A percentile compares a stretch with the other conserved stretches of the same genome.
Conservation (phyloP, 257 asterid species). For the Nicotiana knightiana region DNA sequence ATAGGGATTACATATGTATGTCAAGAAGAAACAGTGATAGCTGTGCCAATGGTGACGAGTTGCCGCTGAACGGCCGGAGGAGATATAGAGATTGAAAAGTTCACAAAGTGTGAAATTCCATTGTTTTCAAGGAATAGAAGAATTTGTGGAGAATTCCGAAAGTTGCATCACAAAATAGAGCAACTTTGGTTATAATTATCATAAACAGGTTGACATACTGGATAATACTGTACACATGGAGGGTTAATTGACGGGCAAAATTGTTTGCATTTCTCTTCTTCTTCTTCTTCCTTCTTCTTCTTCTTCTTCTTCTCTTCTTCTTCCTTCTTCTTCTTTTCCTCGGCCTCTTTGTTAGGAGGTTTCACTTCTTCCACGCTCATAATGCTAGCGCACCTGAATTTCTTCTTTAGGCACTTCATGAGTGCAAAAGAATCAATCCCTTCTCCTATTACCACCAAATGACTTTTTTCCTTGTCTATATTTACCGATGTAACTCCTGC, state of each 20-base stretch:
- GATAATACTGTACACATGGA: slow-evolving; percentile 13
- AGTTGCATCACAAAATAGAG: not conserved
- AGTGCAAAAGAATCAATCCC: slow-evolving; percentile 29
- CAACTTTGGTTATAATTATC: not conserved
- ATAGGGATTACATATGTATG: no score
- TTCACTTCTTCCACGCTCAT: slow-evolving; percentile 12
- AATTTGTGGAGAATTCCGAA: not conserved
- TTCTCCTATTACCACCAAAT: slow-evolving; percentile 34
- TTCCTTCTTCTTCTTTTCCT: not conserved
- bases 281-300: not conserved
- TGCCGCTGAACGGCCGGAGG: not conserved
- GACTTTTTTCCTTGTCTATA: slow-evolving; percentile 8
- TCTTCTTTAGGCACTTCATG: slow-evolving; percentile 26
- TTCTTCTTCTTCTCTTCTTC: not conserved
- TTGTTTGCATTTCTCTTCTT: not conserved
- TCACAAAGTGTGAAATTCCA: not conserved
- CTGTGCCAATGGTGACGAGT: no score
- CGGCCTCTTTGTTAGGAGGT: not conserved
- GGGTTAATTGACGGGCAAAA: not conserved
- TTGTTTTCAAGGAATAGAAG: not conserved
- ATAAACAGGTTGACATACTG: slow-evolving; percentile 11
- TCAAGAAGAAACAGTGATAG: no score
- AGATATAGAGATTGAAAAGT: not conserved
- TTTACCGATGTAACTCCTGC: slow-evolving; percentile 31
- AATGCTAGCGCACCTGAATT: slow-evolving; percentile 23